A percentile compares a stretch with the other conserved stretches of the same genome.
Evolutionary conservation across 192 early-diverging fungal genomes (phyloP).

Genomic region (Entomortierella lignicola): DNA sequence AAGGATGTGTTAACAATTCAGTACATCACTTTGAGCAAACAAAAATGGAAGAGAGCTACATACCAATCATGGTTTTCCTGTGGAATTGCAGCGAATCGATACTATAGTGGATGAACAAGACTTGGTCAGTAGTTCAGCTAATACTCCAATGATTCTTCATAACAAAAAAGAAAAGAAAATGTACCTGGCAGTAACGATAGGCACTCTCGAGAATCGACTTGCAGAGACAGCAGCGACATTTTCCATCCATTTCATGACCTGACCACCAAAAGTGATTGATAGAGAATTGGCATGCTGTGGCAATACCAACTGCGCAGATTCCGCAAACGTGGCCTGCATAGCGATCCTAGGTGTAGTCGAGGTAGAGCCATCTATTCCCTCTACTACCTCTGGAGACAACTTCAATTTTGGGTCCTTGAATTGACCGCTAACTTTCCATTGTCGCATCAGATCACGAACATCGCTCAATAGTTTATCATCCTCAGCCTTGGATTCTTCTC

Average conservation of each 20-base stretch:
- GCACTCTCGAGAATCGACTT: conserved; percentile 61
- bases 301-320: conserved; percentile 74
- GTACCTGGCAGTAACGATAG: conserved; percentile 70
- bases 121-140: too few relatives aligned
- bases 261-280: conserved; percentile 77
- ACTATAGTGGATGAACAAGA: conserved; percentile 23
- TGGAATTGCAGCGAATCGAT: conserved; percentile 70
- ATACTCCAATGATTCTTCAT: too few relatives aligned
- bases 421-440: conserved; percentile 48
- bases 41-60: not conserved
- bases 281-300: conserved; percentile 79
- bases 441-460: conserved; percentile 55
- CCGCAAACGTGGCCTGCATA: conserved; percentile 65
- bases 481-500: conserved; percentile 23
- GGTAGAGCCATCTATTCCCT: too few relatives aligned
- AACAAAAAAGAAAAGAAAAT: not conserved
- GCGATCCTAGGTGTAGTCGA: conserved; percentile 7
- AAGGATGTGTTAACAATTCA: not conserved
- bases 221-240: conserved; percentile 70
- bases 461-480: conserved; percentile 42
- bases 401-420: conserved; percentile 9
- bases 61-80: conserved; percentile 62
- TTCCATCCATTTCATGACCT: conserved; percentile 82
- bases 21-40: not conserved
- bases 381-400: not conserved